Evolutionary conservation across 2,329 filamentous ascomycete species (phyloP).

Genomic region (Aspergillus sp.): DNA sequence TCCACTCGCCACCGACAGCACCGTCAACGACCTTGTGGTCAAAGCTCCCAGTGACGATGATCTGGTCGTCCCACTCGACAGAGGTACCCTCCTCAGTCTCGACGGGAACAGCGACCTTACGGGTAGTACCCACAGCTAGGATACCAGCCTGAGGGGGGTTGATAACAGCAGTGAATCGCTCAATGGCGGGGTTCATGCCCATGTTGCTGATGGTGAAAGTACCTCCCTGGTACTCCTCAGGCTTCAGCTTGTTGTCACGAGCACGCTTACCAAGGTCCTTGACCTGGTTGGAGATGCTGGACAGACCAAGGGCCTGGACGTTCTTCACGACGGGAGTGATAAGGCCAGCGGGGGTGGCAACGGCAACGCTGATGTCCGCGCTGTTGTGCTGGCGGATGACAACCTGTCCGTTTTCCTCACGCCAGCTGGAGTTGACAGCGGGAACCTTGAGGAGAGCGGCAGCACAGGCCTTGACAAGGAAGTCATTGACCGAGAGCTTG

Average conservation of each 20-base stretch:
- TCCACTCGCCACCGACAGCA: slow-evolving; percentile 92
- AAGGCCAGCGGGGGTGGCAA: slow-evolving; percentile 84
- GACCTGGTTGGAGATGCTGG: slow-evolving; percentile 79
- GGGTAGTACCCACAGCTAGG: slow-evolving; percentile 86
- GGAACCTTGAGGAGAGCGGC: slow-evolving; percentile 89
- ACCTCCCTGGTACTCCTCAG: slow-evolving; percentile 97
- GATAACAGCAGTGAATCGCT: slow-evolving; percentile 97
- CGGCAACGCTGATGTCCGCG: slow-evolving; percentile 92
- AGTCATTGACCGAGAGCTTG: slow-evolving; percentile 99
- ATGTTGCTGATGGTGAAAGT: slow-evolving; percentile 99
- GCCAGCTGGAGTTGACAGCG: slow-evolving; percentile 91
- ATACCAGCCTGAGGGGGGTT: slow-evolving; percentile 97
- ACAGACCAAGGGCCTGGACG: slow-evolving; percentile 78
- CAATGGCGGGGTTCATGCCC: slow-evolving; percentile 97
- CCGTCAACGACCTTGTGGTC: slow-evolving; percentile 99
- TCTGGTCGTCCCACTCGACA: slow-evolving; percentile 94
- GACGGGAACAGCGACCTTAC: slow-evolving; percentile 85
- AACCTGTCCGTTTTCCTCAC: slow-evolving; percentile 63
- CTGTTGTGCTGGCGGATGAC: slow-evolving; percentile 88
- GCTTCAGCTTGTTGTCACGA: slow-evolving; percentile 96
- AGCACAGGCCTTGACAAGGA: slow-evolving; percentile 93
- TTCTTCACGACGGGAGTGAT: slow-evolving; percentile 96
- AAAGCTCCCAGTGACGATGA: slow-evolving; percentile 88
- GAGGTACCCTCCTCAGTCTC: slow-evolving; percentile 76
- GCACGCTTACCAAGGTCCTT: slow-evolving; percentile 97